Percentiles rank a stretch among this genome's conserved stretches.
These are phyloP conservation scores for Tremella fuciformis DNA, from an alignment of 768 basidiomycete species.

Conservation along the genomic window DNA sequence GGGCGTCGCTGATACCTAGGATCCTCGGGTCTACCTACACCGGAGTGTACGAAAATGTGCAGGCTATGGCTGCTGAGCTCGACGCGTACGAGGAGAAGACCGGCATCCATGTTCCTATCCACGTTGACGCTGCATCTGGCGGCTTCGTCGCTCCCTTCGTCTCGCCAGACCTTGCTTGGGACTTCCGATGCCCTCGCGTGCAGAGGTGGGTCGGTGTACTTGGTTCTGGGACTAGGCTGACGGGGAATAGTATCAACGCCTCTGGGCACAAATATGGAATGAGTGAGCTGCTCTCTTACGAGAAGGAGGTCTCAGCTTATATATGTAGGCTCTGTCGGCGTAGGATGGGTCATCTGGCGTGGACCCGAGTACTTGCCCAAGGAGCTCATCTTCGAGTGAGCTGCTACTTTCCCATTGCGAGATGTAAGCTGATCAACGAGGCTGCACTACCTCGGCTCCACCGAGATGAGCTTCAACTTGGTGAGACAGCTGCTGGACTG, in stretches of 20 bases:
- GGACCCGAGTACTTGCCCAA: constrained; percentile 62
- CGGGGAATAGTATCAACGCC: constrained; percentile 29
- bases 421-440: neutral
- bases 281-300: constrained; percentile 8
- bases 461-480: constrained; percentile 1
- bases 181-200: constrained; percentile 63
- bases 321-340: constrained; percentile 33
- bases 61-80: constrained; percentile 71
- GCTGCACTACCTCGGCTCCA: constrained; percentile 55
- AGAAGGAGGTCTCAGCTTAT: constrained; percentile 5
- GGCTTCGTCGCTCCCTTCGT: constrained; percentile 60
- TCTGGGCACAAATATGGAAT: constrained; percentile 63
- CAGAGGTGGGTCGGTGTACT: constrained; percentile 52
- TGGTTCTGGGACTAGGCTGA: neutral
- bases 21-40: constrained; percentile 56
- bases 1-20: constrained; percentile 41
- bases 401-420: neutral
- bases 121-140: constrained; percentile 62
- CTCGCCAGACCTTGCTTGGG: constrained; percentile 61
- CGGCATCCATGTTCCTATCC: constrained; percentile 59
- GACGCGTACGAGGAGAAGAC: constrained; percentile 58
- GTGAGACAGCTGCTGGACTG: constrained; percentile 16
- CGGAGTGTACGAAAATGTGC: constrained; percentile 72
- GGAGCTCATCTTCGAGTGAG: constrained; percentile 64
- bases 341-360: constrained; percentile 69